Conservation (phyloP, 352 stramenopile species). For the Globisporangium solare region DNA sequence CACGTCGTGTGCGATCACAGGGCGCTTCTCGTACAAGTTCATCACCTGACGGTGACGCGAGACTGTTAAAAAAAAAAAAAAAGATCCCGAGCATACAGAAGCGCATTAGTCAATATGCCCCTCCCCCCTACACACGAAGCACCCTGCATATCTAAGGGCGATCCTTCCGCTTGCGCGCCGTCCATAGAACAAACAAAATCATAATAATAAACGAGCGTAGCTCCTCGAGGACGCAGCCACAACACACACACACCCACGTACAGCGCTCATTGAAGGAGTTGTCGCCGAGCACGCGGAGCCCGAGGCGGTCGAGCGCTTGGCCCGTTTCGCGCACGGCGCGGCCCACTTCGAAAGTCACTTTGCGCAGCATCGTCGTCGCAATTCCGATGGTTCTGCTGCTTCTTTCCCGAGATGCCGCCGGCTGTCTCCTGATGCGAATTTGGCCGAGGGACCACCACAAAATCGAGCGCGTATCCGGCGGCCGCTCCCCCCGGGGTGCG, state of each 20-base stretch:
- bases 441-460: slow-evolving; percentile 32
- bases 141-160: no score
- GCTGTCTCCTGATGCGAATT: slow-evolving; percentile 1
- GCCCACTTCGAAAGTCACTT: slow-evolving; percentile 88
- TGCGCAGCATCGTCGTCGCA: slow-evolving; percentile 71
- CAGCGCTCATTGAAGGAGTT: slow-evolving; percentile 90
- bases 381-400: slow-evolving; percentile 12
- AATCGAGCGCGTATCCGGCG: slow-evolving; percentile 8
- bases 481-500: background rate
- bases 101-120: background rate
- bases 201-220: background rate
- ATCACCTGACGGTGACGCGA: slow-evolving; percentile 92
- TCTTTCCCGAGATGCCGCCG: slow-evolving; percentile 3
- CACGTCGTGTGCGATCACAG: slow-evolving; percentile 87
- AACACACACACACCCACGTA: slow-evolving; percentile 34
- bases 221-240: background rate
- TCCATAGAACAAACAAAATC: no score
- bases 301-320: slow-evolving; percentile 93
- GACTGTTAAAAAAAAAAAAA: slow-evolving; percentile 42
- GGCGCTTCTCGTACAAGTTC: slow-evolving; percentile 90
- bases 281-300: slow-evolving; percentile 84
- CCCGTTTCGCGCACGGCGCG: slow-evolving; percentile 94
- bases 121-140: no score
- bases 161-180: no score
- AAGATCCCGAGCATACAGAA: background rate